These are phyloP conservation scores for Vaucheria bursata DNA, from an alignment of 352 stramenopile species.

Conservation along the genomic window DNA sequence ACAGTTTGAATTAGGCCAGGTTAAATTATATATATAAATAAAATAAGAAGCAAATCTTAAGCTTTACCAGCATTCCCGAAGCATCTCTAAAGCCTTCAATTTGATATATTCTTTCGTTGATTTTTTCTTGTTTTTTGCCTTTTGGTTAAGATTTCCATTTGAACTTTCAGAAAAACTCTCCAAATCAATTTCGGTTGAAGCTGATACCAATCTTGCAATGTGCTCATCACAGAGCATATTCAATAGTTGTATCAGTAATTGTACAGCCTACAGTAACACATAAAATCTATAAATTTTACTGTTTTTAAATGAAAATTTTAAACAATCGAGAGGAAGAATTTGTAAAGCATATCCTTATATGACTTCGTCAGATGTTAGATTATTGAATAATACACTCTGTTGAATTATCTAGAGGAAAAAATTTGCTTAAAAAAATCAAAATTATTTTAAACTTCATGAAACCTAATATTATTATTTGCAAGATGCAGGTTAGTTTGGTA, in stretches of 20 bases:
- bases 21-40: not conserved
- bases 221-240: constrained; percentile 11
- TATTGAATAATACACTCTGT: no score
- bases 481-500: no score
- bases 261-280: constrained; percentile 3
- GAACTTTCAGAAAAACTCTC: not conserved
- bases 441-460: no score
- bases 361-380: not conserved
- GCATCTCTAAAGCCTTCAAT: not conserved
- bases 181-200: not conserved
- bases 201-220: not conserved
- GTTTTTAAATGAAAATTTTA: not conserved
- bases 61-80: not conserved
- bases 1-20: no score
- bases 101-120: not conserved
- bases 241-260: constrained; percentile 28
- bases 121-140: not conserved
- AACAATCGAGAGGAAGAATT: not conserved
- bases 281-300: not conserved
- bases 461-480: no score
- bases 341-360: not conserved
- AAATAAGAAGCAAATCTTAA: not conserved
- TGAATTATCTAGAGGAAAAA: no score
- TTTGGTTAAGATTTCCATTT: not conserved
- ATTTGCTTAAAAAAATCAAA: no score